Evolutionary conservation across 2,329 filamentous ascomycete genomes (phyloP).

Genomic region (Cadophora sp.): DNA sequence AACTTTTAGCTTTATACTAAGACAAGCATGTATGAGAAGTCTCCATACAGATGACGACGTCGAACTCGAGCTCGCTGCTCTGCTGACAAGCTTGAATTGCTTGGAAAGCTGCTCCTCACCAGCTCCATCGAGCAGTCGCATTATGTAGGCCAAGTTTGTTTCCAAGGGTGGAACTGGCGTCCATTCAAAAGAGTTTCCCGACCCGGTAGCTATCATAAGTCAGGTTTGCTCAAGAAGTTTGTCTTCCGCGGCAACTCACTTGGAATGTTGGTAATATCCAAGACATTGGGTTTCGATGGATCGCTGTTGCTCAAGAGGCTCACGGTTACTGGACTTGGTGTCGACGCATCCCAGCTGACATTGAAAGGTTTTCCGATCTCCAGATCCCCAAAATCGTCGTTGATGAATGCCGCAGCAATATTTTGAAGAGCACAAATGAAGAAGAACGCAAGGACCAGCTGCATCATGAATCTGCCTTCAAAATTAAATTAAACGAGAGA

Average conservation of each 20-base stretch:
- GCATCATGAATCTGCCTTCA: not conserved
- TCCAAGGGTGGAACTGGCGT: not conserved
- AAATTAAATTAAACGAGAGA: not conserved
- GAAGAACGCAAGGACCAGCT: constrained; percentile 7
- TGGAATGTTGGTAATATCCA: not conserved
- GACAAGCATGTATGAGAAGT: not conserved
- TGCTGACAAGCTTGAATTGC: not conserved
- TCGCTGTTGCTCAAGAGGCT: not conserved
- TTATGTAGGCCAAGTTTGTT: not conserved
- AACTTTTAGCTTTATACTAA: not conserved
- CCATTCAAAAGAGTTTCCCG: not conserved
- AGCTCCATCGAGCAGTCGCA: not conserved
- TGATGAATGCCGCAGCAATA: not conserved
- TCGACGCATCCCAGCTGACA: not conserved
- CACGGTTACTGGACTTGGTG: not conserved
- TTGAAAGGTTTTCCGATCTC: not conserved
- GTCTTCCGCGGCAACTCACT: not conserved
- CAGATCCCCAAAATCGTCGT: not conserved
- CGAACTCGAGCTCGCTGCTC: not conserved
- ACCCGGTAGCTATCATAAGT: not conserved
- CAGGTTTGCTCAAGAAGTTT: not conserved
- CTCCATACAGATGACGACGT: not conserved
- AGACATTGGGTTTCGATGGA: not conserved
- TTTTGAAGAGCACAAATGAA: not conserved
- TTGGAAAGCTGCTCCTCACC: not conserved